Evolutionary conservation across 306 rosid species (phyloP).

Genomic region (peach (Prunus persica)): Prunus_persica_NCBIv2 NC_034012.1:129001-129500

Average conservation of each 20-base stretch:
- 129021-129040: too few species aligned
- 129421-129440: constrained; percentile 39
- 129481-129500: constrained; percentile 48
- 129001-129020: too few species aligned
- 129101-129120: background rate
- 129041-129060: too few species aligned
- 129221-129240: too few species aligned
- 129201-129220: too few species aligned
- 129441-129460: constrained; percentile 42
- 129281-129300: background rate
- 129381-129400: constrained; percentile 40
- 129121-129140: background rate
- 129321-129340: constrained; percentile 18
- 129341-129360: constrained; percentile 46
- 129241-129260: too few species aligned
- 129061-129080: too few species aligned
- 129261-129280: background rate
- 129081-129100: background rate
- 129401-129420: constrained; percentile 38
- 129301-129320: background rate
- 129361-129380: constrained; percentile 33
- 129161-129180: too few species aligned
- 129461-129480: constrained; percentile 44
- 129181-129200: too few species aligned
- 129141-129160: background rate